A percentile compares a stretch with the other conserved stretches of the same genome.
Evolutionary conservation across 2,329 filamentous ascomycete species (phyloP).

Genomic region (Elsinoe australis): DNA sequence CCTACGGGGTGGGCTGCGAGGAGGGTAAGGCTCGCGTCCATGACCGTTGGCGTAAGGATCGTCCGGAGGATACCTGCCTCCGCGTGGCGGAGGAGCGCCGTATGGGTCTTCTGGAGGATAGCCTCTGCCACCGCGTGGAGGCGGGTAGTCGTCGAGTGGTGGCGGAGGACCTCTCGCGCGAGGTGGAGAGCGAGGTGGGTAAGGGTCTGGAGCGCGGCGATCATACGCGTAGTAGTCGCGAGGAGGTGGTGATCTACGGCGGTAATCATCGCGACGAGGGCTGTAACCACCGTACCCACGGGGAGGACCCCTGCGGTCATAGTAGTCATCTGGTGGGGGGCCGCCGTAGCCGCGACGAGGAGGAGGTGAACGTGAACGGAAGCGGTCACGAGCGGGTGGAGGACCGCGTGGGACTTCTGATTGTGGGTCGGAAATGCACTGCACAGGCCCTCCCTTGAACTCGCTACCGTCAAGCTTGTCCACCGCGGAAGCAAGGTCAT

Average conservation of each 20-base stretch:
- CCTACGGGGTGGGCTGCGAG: conserved; percentile 40
- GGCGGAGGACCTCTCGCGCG: conserved; percentile 62
- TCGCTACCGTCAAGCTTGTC: conserved; percentile 90
- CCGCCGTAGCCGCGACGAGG: conserved; percentile 57
- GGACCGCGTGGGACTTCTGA: conserved; percentile 55
- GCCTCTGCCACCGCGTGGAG: conserved; percentile 50
- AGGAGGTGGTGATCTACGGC: conserved; percentile 67
- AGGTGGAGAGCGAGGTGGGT: conserved; percentile 60
- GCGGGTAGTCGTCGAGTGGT: conserved; percentile 65
- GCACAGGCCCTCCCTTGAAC: conserved; percentile 83
- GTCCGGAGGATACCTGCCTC: conserved; percentile 45
- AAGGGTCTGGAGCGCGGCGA: conserved; percentile 54
- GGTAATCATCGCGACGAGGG: conserved; percentile 75
- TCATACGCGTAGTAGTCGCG: conserved; percentile 92
- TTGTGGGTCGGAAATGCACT: conserved; percentile 77
- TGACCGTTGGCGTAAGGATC: conserved; percentile 56
- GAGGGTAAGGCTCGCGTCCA: conserved; percentile 50
- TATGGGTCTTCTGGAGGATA: conserved; percentile 70
- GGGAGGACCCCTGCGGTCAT: conserved; percentile 72
- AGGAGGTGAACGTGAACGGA: conserved; percentile 66
- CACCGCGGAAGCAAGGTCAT: conserved; percentile 81
- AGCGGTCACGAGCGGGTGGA: conserved; percentile 50
- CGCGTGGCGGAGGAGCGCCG: conserved; percentile 46
- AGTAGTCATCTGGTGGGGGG: conserved; percentile 63
- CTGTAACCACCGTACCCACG: conserved; percentile 85